Evolutionary conservation across 352 stramenopile species (phyloP).

Genomic region (Phytophthora idaei): DNA sequence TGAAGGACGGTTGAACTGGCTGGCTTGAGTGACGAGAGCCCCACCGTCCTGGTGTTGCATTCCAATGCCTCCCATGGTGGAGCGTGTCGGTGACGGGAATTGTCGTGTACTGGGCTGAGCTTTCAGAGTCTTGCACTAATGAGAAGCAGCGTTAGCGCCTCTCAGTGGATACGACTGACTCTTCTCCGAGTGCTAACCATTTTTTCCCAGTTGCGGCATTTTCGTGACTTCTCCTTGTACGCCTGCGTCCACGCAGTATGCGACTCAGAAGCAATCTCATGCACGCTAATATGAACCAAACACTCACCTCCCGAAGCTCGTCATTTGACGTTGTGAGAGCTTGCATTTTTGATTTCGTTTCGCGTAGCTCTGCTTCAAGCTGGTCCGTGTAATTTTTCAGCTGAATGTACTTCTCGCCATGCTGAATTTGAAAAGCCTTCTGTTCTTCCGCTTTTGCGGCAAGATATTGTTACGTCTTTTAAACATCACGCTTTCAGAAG

Average conservation of each 20-base stretch:
- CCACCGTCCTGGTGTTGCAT: conserved; percentile 39
- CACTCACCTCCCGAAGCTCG: conserved; percentile 70
- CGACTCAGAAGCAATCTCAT: neutral
- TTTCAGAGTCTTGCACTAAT: conserved; percentile 78
- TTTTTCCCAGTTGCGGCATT: conserved; percentile 90
- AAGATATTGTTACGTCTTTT: neutral
- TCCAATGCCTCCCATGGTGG: conserved; percentile 39
- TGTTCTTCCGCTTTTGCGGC: conserved; percentile 69
- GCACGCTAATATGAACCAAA: neutral
- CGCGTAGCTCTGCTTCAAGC: conserved; percentile 78
- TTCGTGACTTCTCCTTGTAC: conserved; percentile 88
- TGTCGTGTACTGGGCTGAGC: conserved; percentile 47
- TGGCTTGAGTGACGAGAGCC: conserved; percentile 38
- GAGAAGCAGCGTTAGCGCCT: conserved; percentile 8
- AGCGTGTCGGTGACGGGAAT: conserved; percentile 66
- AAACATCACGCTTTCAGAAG: neutral
- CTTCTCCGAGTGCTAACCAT: conserved; percentile 52
- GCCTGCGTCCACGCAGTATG: conserved; percentile 40
- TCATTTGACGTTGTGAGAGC: conserved; percentile 74
- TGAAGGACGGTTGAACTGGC: conserved; percentile 52
- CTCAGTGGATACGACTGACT: neutral
- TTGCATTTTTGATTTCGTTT: conserved; percentile 86
- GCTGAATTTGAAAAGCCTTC: conserved; percentile 77
- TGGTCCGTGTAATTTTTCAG: conserved; percentile 88
- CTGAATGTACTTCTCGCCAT: conserved; percentile 88